Conservation (phyloP, 192 early-diverging fungal genomes). For the Spizellomyces punctatus region DNA sequence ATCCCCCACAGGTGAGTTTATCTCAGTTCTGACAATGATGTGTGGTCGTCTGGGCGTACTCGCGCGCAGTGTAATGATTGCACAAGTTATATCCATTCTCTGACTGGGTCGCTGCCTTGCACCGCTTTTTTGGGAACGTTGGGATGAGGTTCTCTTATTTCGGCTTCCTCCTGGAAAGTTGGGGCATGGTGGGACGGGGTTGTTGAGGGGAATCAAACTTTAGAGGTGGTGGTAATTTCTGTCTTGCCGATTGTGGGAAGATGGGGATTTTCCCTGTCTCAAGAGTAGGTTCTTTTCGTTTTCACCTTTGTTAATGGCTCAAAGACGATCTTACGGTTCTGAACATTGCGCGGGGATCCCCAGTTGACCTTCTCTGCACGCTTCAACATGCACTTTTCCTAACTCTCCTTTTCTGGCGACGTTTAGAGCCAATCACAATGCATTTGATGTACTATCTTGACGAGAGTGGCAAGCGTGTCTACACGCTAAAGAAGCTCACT, state of each 20-base stretch:
- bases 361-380: neutral
- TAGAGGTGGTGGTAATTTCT: neutral
- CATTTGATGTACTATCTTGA: conserved; percentile 91
- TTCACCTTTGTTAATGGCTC: neutral
- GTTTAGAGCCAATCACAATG: conserved; percentile 54
- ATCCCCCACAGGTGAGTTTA: no score
- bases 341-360: neutral
- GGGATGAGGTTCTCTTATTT: neutral
- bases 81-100: conserved; percentile 13
- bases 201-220: neutral
- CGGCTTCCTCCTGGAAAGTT: neutral
- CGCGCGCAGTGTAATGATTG: conserved; percentile 1
- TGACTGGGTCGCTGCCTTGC: neutral
- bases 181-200: neutral
- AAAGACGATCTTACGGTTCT: conserved; percentile 2
- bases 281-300: neutral
- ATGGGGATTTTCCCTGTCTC: conserved; percentile 8
- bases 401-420: neutral
- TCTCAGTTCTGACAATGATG: no score
- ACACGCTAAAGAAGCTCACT: conserved; percentile 95
- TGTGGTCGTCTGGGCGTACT: no score
- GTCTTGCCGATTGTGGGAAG: neutral
- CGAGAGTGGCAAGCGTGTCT: conserved; percentile 83
- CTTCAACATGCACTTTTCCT: neutral
- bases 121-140: neutral